A percentile compares a stretch with the other conserved stretches of the same genome.
Conservation (phyloP, 495 filamentous ascomycete species). For the Xylaria sp. region DNA sequence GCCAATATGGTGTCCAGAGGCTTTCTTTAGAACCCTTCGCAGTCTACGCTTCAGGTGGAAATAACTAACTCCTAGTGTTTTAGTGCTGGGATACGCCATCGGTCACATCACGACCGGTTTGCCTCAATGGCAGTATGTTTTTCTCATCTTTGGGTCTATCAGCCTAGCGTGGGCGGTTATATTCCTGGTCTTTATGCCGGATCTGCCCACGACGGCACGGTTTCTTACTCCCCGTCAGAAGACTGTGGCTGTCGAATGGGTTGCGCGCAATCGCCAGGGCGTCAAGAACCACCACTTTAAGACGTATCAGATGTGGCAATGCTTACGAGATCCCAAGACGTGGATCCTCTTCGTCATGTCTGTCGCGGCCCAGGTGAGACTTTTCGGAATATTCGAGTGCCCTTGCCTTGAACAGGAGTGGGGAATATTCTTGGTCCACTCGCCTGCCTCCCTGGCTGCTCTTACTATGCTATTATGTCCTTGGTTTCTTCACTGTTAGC, state of each 20-base stretch:
- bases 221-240: slow-evolving; percentile 58
- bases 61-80: not conserved
- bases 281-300: slow-evolving; percentile 66
- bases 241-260: slow-evolving; percentile 59
- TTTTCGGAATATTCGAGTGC: not conserved
- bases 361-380: slow-evolving; percentile 43
- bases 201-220: slow-evolving; percentile 62
- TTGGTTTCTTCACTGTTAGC: not conserved
- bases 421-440: not conserved
- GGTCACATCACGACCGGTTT: slow-evolving; percentile 52
- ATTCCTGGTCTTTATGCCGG: slow-evolving; percentile 64
- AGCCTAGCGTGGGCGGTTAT: slow-evolving; percentile 60
- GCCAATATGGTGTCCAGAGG: no score
- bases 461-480: not conserved
- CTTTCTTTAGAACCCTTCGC: not conserved
- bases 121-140: slow-evolving; percentile 55
- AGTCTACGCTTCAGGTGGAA: not conserved
- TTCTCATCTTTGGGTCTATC: slow-evolving; percentile 58
- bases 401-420: not conserved
- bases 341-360: slow-evolving; percentile 53
- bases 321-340: slow-evolving; percentile 65
- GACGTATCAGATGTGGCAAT: slow-evolving; percentile 59
- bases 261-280: slow-evolving; percentile 64
- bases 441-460: not conserved
- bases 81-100: slow-evolving; percentile 57